These are phyloP conservation scores for Wickerhamiella hasegawae DNA, from an alignment of 805 yeast species.

Conservation along the genomic window DNA sequence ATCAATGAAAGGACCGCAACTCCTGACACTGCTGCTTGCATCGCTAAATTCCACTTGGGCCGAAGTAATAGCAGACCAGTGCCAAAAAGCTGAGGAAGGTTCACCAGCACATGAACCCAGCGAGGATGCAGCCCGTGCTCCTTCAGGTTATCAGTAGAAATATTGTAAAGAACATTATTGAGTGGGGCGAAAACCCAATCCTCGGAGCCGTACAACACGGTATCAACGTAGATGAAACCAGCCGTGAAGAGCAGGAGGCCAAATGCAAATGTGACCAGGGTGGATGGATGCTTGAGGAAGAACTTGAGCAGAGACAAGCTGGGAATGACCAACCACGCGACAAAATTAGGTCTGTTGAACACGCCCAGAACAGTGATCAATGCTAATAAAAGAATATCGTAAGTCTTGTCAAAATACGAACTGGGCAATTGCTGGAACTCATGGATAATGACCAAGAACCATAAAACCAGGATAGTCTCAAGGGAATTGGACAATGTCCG, in stretches of 20 bases:
- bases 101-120: slow-evolving; percentile 57
- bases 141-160: slow-evolving; percentile 39
- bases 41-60: slow-evolving; percentile 34
- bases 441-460: slow-evolving; percentile 34
- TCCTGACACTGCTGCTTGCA: slow-evolving; percentile 47
- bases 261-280: slow-evolving; percentile 20
- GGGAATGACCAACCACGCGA: slow-evolving; percentile 60
- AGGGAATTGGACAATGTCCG: slow-evolving; percentile 82
- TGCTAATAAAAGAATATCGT: slow-evolving; percentile 32
- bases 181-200: slow-evolving; percentile 47
- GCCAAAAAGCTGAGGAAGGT: slow-evolving; percentile 69
- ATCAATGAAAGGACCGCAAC: slow-evolving; percentile 44
- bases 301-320: slow-evolving; percentile 29
- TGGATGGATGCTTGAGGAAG: slow-evolving; percentile 22
- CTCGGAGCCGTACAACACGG: slow-evolving; percentile 25
- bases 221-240: slow-evolving; percentile 36
- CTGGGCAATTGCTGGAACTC: slow-evolving; percentile 16
- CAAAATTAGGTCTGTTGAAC: slow-evolving; percentile 76
- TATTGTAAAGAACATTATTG: slow-evolving; percentile 63
- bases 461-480: slow-evolving; percentile 40
- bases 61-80: slow-evolving; percentile 43
- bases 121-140: slow-evolving; percentile 73
- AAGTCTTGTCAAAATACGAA: slow-evolving; percentile 16
- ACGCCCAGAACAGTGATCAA: slow-evolving; percentile 43
- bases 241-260: slow-evolving; percentile 26